Evolutionary conservation across 176 grass and related monocot genomes (phyloP), one percentile per base, ranked within the genome.

Genomic region (Triticum dicoccoides): DNA sequence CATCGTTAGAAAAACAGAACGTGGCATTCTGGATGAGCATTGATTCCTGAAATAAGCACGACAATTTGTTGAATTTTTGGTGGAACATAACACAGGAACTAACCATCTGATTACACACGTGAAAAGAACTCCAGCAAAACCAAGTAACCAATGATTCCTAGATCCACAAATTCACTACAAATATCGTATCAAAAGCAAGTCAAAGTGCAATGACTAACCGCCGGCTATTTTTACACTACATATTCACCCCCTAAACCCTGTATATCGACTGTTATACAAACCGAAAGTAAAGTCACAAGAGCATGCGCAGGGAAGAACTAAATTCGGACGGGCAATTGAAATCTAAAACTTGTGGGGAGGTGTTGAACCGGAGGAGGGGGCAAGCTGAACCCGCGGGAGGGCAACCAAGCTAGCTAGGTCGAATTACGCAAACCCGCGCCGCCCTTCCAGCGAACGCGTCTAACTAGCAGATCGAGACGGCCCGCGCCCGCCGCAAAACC

Each of bases 331-430:
- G 39, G 35, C 24, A 11, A 7, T n/a, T 13, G 4, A 27, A 82
- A 81, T 27, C 35, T 27, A 73, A 44, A 79, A 27, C 14, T 61
- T 21, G 13, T 14, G 2, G 58, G 1, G 63, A 39, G 39, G 74
- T 80, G 27, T 11, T 13, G 61, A 61, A 34, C 80, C 13, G 42
- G 9, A 14, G 35, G 82, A 75, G 23, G 13, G 34, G 17, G 87
- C 59, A 34, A 44, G 54, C 39, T 68, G 3, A 64, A 77, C 38
- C 18, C 41, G 15, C 58, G 34, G 25, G 15, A 62, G 35, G 20
- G 41, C 73, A 21, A 25, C 73, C 2, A 35, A 35, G 47, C 45
- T 33, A 77, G 47, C 74, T 61, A 84, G 89, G 83, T 84, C 89
- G 76, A 69, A 76, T 38, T 68, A n/a, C 1, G 9, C 35, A 15